These are phyloP conservation scores for Aureobasidium sp. DNA, from an alignment of 2,329 filamentous ascomycete genomes.

Conservation along the genomic window DNA sequence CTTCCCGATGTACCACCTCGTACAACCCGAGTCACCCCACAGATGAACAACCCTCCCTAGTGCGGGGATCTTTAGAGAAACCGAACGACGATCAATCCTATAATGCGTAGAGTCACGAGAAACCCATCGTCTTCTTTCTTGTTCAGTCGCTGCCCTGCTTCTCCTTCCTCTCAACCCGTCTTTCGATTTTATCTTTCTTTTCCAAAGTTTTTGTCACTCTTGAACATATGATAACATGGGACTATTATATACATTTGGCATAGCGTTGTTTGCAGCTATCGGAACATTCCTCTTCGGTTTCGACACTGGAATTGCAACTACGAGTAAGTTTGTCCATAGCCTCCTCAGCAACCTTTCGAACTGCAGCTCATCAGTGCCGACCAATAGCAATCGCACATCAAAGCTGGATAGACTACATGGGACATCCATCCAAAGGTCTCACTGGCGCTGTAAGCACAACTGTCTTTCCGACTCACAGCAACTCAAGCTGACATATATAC, in stretches of 20 bases:
- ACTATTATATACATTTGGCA: conserved; percentile 53
- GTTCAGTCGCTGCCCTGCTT: too few species aligned
- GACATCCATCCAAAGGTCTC: conserved; percentile 58
- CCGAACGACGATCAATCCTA: background rate
- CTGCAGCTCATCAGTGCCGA: too few species aligned
- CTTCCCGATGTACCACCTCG: conserved; percentile 6
- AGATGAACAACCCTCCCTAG: background rate
- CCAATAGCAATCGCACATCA: conserved; percentile 64
- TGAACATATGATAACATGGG: conserved; percentile 44
- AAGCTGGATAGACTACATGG: conserved; percentile 68
- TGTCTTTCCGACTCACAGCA: conserved; percentile 56
- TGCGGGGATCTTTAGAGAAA: background rate
- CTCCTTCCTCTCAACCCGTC: background rate
- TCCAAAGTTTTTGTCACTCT: background rate
- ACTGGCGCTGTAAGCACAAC: conserved; percentile 58
- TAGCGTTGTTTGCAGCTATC: conserved; percentile 64
- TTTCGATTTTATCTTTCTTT: background rate
- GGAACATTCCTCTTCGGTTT: conserved; percentile 68
- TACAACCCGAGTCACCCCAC: conserved; percentile 11
- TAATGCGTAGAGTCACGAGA: conserved; percentile 11
- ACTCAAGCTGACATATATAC: conserved; percentile 59
- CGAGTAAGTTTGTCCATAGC: too few species aligned
- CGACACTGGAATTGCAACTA: conserved; percentile 67
- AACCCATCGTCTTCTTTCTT: too few species aligned
- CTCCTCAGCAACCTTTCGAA: too few species aligned